Evolutionary conservation across 2,329 filamentous ascomycete species (phyloP).

Genomic region (Colletotrichum lindemuthianum): DNA sequence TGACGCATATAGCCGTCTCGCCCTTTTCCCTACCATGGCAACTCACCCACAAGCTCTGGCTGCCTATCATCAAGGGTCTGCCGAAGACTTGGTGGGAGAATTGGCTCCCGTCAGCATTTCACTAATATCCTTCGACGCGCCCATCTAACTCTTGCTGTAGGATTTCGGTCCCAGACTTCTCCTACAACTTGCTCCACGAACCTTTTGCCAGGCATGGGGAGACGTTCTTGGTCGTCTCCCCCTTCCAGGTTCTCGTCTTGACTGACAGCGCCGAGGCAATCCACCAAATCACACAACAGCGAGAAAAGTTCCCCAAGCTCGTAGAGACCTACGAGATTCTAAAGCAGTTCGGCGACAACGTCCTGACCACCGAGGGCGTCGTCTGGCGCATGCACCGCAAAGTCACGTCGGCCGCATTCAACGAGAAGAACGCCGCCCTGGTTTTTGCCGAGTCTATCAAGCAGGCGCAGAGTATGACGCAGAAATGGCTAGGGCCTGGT

Average conservation of each 20-base stretch:
- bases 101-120: slow-evolving; percentile 66
- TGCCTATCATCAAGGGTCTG: slow-evolving; percentile 64
- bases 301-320: slow-evolving; percentile 78
- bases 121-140: not conserved
- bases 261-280: slow-evolving; percentile 73
- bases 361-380: slow-evolving; percentile 75
- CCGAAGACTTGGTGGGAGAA: slow-evolving; percentile 65
- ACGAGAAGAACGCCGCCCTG: slow-evolving; percentile 76
- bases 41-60: slow-evolving; percentile 62
- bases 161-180: slow-evolving; percentile 68
- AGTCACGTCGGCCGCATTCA: slow-evolving; percentile 76
- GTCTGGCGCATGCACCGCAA: slow-evolving; percentile 80
- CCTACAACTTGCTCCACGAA: slow-evolving; percentile 64
- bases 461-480: slow-evolving; percentile 71
- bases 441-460: slow-evolving; percentile 69
- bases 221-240: slow-evolving; percentile 71
- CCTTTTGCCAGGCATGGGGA: slow-evolving; percentile 71
- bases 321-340: slow-evolving; percentile 67
- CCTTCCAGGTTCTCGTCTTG: slow-evolving; percentile 61
- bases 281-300: slow-evolving; percentile 70
- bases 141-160: slow-evolving; percentile 46
- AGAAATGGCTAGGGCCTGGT: slow-evolving; percentile 62
- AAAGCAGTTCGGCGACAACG: slow-evolving; percentile 71
- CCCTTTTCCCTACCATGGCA: slow-evolving; percentile 66
- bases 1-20: slow-evolving; percentile 51